Conservation (phyloP, 1,284 basidiomycete genomes). For the Melampsora americana region DNA sequence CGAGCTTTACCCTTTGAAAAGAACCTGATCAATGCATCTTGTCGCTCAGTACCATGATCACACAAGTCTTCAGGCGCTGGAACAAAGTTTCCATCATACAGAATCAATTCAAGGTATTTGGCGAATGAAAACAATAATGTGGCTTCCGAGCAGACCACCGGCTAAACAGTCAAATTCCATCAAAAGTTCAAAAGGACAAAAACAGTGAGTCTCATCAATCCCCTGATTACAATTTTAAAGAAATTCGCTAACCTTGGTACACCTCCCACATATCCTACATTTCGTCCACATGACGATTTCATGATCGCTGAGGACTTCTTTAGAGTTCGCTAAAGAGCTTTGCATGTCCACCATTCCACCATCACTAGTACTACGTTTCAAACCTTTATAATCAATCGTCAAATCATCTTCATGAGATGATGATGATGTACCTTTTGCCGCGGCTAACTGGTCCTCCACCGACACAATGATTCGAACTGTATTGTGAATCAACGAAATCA, state of each 20-base stretch:
- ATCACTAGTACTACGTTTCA: constrained; percentile 1
- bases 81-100: constrained; percentile 45
- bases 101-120: constrained; percentile 50
- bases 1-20: constrained; percentile 7
- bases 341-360: background rate
- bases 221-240: background rate
- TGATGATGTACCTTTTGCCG: background rate
- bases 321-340: too few species aligned
- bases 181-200: background rate
- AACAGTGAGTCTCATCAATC: background rate
- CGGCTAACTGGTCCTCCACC: background rate
- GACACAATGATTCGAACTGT: background rate
- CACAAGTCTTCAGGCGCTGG: background rate
- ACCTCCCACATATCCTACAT: constrained; percentile 10
- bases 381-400: background rate
- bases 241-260: background rate
- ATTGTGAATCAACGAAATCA: constrained; percentile 1
- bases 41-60: constrained; percentile 1
- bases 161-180: background rate
- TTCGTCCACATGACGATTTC: background rate
- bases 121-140: constrained; percentile 51
- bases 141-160: constrained; percentile 45
- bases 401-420: background rate
- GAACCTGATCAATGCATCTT: constrained; percentile 2
- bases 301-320: background rate